Percentiles rank a stretch among this genome's conserved stretches.
Conservation (phyloP, 2,329 filamentous ascomycete species). For the Clonostachys rosea region DNA sequence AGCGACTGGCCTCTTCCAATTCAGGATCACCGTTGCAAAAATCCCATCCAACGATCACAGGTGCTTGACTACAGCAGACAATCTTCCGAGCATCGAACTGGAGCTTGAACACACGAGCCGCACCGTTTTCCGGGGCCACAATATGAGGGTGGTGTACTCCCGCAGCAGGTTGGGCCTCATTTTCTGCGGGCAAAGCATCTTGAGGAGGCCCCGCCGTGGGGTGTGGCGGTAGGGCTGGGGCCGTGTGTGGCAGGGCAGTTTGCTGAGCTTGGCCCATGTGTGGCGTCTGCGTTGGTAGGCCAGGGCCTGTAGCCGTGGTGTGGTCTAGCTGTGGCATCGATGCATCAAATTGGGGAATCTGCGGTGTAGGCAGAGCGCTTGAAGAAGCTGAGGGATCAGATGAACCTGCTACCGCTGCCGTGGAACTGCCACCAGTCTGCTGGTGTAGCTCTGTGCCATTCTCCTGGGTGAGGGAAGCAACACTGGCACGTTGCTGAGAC, state of each 20-base stretch:
- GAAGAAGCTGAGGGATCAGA: neutral
- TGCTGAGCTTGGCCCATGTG: constrained; percentile 9
- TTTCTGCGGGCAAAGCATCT: constrained; percentile 1
- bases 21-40: constrained; percentile 85
- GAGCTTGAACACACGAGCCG: constrained; percentile 81
- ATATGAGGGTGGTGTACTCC: constrained; percentile 36
- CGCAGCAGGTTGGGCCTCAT: constrained; percentile 4
- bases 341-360: neutral
- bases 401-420: neutral
- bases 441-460: no score
- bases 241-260: constrained; percentile 3
- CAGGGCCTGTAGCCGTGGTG: no score
- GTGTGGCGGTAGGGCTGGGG: neutral
- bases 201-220: constrained; percentile 2
- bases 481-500: no score
- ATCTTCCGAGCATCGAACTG: constrained; percentile 94
- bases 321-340: no score
- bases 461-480: no score
- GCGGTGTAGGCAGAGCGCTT: constrained; percentile 1
- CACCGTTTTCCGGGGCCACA: constrained; percentile 34
- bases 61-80: constrained; percentile 90
- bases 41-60: constrained; percentile 93
- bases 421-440: neutral
- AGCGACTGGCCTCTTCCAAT: constrained; percentile 70
- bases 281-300: constrained; percentile 5